Evolutionary conservation across 805 yeast species (phyloP).

Genomic region (Ogataea polymorpha): DNA sequence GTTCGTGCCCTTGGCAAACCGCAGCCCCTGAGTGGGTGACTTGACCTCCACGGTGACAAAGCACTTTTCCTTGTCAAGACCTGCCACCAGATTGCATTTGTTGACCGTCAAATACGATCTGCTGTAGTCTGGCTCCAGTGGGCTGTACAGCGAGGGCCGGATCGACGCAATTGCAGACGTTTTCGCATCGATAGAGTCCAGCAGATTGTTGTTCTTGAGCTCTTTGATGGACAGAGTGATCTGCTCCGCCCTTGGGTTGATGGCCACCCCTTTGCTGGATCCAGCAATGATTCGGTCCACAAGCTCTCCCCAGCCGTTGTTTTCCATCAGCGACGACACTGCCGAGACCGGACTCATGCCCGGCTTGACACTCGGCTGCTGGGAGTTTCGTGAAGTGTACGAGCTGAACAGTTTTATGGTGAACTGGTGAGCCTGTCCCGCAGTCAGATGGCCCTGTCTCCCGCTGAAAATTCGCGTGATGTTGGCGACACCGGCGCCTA

Average conservation of each 20-base stretch:
- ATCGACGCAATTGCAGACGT: conserved; percentile 59
- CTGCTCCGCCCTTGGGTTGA: conserved; percentile 76
- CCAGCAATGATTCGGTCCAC: conserved; percentile 76
- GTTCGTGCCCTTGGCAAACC: conserved; percentile 68
- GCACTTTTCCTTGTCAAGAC: conserved; percentile 19
- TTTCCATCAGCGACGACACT: conserved; percentile 36
- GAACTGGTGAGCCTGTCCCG: conserved; percentile 70
- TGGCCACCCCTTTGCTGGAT: conserved; percentile 70
- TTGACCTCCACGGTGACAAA: conserved; percentile 53
- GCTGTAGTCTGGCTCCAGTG: conserved; percentile 57
- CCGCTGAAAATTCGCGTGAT: conserved; percentile 73
- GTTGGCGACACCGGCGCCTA: conserved; percentile 87
- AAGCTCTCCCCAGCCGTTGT: conserved; percentile 87
- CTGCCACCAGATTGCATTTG: conserved; percentile 30
- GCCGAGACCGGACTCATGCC: conserved; percentile 37
- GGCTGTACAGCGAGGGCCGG: conserved; percentile 62
- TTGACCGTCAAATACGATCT: conserved; percentile 58
- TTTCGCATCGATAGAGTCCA: conserved; percentile 17
- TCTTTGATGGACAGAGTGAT: conserved; percentile 72
- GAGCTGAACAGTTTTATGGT: conserved; percentile 71
- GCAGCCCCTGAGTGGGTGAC: conserved; percentile 47
- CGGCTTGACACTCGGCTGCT: conserved; percentile 23
- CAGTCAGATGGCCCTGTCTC: conserved; percentile 53
- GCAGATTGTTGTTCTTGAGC: conserved; percentile 45
- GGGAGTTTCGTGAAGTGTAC: conserved; percentile 43